Evolutionary conservation across 371 early-diverging fungal species (phyloP).

Genomic region (Actinomucor elegans): DNA sequence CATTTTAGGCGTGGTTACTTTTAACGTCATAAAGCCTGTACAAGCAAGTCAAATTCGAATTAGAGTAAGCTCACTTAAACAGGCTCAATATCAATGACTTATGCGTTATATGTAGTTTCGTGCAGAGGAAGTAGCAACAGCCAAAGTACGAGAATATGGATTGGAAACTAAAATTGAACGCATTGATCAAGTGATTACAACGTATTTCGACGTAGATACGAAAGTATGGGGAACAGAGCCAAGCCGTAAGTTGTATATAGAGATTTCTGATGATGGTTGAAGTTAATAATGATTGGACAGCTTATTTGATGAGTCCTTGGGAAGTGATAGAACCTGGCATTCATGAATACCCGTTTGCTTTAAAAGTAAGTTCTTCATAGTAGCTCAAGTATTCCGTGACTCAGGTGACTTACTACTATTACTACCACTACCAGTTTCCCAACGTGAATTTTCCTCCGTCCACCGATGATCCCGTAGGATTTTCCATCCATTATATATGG

Average conservation of each 20-base stretch:
- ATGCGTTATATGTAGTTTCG: slow-evolving; percentile 22
- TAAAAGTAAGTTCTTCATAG: slow-evolving; percentile 37
- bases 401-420: no score
- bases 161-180: slow-evolving; percentile 24
- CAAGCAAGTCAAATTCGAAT: slow-evolving; percentile 32
- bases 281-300: slow-evolving; percentile 7
- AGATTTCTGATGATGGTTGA: not conserved
- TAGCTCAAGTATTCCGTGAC: not conserved
- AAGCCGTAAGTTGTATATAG: slow-evolving; percentile 20
- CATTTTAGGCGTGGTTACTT: slow-evolving; percentile 18
- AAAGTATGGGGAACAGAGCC: slow-evolving; percentile 39
- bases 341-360: slow-evolving; percentile 50
- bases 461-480: slow-evolving; percentile 31
- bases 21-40: slow-evolving; percentile 19
- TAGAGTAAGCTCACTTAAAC: slow-evolving; percentile 16
- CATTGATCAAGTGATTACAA: slow-evolving; percentile 34
- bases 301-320: slow-evolving; percentile 41
- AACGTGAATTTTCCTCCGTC: slow-evolving; percentile 47
- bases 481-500: slow-evolving; percentile 44
- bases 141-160: slow-evolving; percentile 29
- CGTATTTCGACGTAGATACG: slow-evolving; percentile 31
- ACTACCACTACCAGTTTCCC: slow-evolving; percentile 24
- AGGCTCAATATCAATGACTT: not conserved
- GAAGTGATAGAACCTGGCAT: slow-evolving; percentile 42
- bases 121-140: slow-evolving; percentile 36